Base-by-base conservation (phyloP, 805 yeast species). In the Monosporozyma solicola region DNA sequence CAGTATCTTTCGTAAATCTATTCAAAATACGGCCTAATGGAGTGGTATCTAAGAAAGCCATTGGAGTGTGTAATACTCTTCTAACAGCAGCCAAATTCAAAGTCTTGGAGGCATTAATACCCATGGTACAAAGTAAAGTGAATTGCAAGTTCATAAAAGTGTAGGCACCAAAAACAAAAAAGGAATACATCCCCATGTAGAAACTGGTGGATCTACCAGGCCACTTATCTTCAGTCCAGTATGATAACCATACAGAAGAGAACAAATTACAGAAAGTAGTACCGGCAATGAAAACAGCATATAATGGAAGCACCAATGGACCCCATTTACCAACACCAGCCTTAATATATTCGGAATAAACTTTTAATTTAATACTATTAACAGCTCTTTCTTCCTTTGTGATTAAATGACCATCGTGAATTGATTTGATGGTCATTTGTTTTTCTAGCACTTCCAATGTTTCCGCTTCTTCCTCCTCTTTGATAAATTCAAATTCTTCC, bases 21-120 rank as follows among this genome's bases (percentile, higher is more conserved):
- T 87, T 89, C 63, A 89, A 73, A 54, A 89, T 84, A 61, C 96
- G 79, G 3, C 97, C 96, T 69, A 87, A 74, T 2, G 97, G 97
- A 0, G 95, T 85, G 5, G 89, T 82, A 66, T 89, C 96, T 73
- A 88, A 79, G 63, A 79, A 89, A 0, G 84, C 70, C 92, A 87
- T 86, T 44, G 95, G 95, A 1, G 94, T 83, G 55, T 83, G 83
- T 55, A 89, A 70, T 16, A 89, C 73, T 46, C 76, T 77, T 45
- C 77, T 69, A 33, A 84, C 74, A 3, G 95, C 90, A 47, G 60
- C 59, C 37, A 83, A 70, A 61, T 87, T 88, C 62, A 89, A 73
- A 44, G 62, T 65, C 52, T 73, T 77, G 4, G 87, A 74, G 2
- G 90, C 81, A 41, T 25, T 43, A 53, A 76, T 72, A 32, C 78